Conservation (phyloP, 164 flowering plant species). For the Vitis cinerea region DNA sequence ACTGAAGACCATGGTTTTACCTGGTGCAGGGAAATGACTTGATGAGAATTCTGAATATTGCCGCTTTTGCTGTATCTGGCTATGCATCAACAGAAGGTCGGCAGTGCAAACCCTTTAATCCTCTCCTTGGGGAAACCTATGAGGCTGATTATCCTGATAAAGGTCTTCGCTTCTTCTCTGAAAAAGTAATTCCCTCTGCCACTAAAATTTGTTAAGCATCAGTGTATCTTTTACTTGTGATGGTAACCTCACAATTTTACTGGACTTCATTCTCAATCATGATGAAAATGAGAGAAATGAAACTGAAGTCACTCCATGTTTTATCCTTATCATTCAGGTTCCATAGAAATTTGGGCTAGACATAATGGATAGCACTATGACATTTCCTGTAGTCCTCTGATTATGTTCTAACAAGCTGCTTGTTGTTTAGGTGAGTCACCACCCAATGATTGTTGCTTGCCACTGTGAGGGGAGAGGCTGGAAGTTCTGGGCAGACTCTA, state of each 20-base stretch:
- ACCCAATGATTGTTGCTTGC: constrained; percentile 96
- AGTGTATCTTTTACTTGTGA: not conserved
- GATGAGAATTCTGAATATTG: constrained; percentile 90
- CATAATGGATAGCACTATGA: not conserved
- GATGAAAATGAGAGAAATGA: not conserved
- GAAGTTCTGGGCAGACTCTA: constrained; percentile 99
- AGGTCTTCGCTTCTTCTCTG: constrained; percentile 95
- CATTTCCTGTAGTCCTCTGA: not conserved
- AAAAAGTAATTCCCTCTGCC: constrained; percentile 53
- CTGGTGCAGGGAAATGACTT: constrained; percentile 86
- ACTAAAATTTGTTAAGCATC: not conserved
- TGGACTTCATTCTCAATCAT: not conserved
- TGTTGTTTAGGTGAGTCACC: constrained; percentile 88
- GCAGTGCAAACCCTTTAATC: constrained; percentile 98
- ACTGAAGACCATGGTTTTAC: constrained; percentile 7
- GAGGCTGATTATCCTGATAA: constrained; percentile 99
- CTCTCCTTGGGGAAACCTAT: constrained; percentile 98
- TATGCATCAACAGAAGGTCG: constrained; percentile 99
- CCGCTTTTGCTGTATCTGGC: constrained; percentile 98
- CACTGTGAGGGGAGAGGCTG: constrained; percentile 98
- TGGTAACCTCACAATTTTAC: not conserved
- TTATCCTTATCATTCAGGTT: not conserved
- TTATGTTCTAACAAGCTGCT: constrained; percentile 14
- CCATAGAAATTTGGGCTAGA: not conserved
- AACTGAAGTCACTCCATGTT: not conserved